phyloP scores from a whole-genome alignment of 208 protist genomes.

The Acanthamoeba culbertsoni region DNA sequence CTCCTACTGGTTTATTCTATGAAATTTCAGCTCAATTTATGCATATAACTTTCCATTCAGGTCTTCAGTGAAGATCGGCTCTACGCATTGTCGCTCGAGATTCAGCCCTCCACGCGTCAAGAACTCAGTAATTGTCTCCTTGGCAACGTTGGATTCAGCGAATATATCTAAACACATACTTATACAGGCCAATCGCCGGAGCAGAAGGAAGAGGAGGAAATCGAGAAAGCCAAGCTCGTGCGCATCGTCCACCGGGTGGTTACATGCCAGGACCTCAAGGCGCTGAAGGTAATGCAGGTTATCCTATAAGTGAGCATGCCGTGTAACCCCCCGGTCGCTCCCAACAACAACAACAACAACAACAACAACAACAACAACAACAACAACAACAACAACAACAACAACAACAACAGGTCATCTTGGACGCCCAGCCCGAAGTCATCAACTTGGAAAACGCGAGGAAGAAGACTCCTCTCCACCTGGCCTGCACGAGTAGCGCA shows the following conservation, averaged over 20 bases:
- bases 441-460: background rate
- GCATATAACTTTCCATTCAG: background rate
- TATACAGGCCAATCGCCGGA: background rate
- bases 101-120: background rate
- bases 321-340: too few relatives aligned
- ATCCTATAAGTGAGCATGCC: background rate
- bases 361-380: too few relatives aligned
- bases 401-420: background rate
- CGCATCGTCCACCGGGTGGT: conserved; percentile 37
- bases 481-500: background rate
- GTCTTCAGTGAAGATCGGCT: conserved; percentile 26
- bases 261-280: conserved; percentile 12
- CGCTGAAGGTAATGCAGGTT: background rate
- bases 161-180: too few relatives aligned
- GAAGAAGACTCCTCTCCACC: background rate
- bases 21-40: background rate
- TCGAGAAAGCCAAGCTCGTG: background rate
- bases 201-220: background rate
- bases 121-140: too few relatives aligned
- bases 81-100: conserved; percentile 20
- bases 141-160: too few relatives aligned
- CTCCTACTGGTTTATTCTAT: background rate
- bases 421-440: conserved; percentile 27
- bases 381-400: too few relatives aligned
- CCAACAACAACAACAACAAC: too few relatives aligned